Evolutionary conservation across 1,284 basidiomycete genomes (phyloP).

Genomic region (Naganishia liquefaciens): DNA sequence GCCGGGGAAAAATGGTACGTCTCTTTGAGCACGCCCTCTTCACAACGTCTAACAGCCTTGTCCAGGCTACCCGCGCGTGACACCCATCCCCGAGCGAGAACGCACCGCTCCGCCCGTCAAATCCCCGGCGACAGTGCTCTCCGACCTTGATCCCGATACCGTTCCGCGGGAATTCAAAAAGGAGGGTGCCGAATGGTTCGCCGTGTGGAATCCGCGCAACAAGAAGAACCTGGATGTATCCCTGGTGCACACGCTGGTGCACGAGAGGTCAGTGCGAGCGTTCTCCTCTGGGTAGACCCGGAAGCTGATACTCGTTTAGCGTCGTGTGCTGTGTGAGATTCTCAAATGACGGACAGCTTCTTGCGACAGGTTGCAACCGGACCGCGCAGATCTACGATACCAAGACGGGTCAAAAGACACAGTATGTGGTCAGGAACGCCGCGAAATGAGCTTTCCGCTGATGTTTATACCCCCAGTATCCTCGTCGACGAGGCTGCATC

Average conservation of each 20-base stretch:
- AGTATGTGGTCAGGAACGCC: constrained; percentile 56
- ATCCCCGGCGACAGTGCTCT: constrained; percentile 49
- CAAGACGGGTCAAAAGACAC: constrained; percentile 76
- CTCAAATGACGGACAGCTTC: constrained; percentile 79
- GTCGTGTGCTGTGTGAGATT: constrained; percentile 92
- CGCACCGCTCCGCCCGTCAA: constrained; percentile 21
- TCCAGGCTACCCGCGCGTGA: constrained; percentile 19
- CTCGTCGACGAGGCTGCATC: constrained; percentile 68
- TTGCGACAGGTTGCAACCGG: constrained; percentile 88
- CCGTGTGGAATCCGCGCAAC: constrained; percentile 83
- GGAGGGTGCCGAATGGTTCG: constrained; percentile 92
- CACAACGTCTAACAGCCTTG: too few relatives aligned
- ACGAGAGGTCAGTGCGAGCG: constrained; percentile 71
- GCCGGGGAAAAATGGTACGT: constrained; percentile 28
- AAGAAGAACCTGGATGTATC: constrained; percentile 82
- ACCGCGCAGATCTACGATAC: constrained; percentile 88
- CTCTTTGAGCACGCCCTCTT: too few relatives aligned
- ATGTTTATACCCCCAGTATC: constrained; percentile 59
- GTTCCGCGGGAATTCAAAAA: constrained; percentile 63
- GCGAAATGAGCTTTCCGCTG: background rate
- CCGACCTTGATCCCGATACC: constrained; percentile 58
- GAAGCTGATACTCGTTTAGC: constrained; percentile 53
- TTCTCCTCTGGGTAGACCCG: background rate
- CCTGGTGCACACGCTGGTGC: constrained; percentile 84
- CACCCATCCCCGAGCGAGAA: constrained; percentile 15